Base-by-base conservation (phyloP, 176 grass and related monocot genomes). In the Oryza meridionalis region DNA sequence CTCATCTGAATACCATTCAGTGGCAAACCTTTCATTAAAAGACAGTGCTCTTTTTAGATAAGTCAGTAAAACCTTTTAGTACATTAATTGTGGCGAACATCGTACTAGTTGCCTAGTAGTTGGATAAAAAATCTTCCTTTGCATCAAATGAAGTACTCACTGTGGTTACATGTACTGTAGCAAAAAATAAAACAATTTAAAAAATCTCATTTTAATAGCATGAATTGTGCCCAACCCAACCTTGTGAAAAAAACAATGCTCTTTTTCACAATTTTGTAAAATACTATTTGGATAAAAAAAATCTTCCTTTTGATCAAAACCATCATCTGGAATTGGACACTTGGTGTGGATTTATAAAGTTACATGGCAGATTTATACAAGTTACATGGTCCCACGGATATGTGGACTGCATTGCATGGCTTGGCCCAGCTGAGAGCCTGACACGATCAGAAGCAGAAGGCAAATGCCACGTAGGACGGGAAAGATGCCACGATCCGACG, bases 401-500 rank as follows among this genome's bases (percentile, higher is more conserved):
- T 80, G 76, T 86, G 84, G 76, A 72, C 40, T 2, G 10, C 3
- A 64, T 53, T 1, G 6, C 2, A 64, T 75, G 19, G 32, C 42
- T n/a, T 16, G 55, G 38, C 17, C 42, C 16, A 55, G 50, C 7
- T 16, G 38, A 49, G 61, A 38, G 37, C 37, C 37, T 1, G 37
- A 38, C 0, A 38, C 37, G 1, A 6, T 1, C 37, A 38, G 4
- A 42, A 42, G 40, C 40, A 42, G 7, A 42, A 42, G 40, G 9
- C 50, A 9, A 21, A 3, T 55, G 53, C 88, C 88, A 86, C 73
- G 92, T 84, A 55, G 83, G 77, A 81, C 25, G 38, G 38, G 46
- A 62, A 32, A 88, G 94, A 94, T 97, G 66, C 81, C 21, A 14
- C 17, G 24, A 59, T 86, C 70, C 73, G 11, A 88, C 88, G 86